phyloP scores from a whole-genome alignment of 2,329 filamentous ascomycete species.

The Trichoderma atrobrunneum region DNA sequence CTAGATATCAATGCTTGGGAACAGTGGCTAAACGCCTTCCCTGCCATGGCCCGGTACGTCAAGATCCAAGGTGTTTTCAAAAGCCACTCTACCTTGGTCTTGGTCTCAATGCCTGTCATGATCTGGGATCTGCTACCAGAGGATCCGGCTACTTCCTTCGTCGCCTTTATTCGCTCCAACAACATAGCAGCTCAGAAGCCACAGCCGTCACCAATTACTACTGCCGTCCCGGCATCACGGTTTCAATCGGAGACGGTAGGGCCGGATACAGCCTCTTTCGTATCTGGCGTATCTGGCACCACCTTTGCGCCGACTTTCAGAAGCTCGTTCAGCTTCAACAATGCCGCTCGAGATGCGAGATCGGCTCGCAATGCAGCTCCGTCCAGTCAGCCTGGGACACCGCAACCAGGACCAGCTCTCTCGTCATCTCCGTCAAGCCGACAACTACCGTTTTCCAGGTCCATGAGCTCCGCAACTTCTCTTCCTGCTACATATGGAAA shows the following conservation, averaged over 20 bases:
- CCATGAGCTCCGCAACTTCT: slow-evolving; percentile 28
- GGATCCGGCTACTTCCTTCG: slow-evolving; percentile 54
- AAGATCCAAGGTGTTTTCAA: slow-evolving; percentile 61
- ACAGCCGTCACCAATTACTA: slow-evolving; percentile 24
- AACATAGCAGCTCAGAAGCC: slow-evolving; percentile 44
- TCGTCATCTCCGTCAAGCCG: slow-evolving; percentile 26
- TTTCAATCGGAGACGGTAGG: slow-evolving; percentile 24
- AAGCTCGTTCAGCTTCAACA: background rate
- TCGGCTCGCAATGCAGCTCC: slow-evolving; percentile 18
- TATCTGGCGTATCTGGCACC: slow-evolving; percentile 35
- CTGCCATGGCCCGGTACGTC: slow-evolving; percentile 57
- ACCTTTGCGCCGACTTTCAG: slow-evolving; percentile 31
- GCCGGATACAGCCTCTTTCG: slow-evolving; percentile 30
- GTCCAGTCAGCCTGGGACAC: slow-evolving; percentile 25
- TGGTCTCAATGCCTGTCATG: slow-evolving; percentile 58
- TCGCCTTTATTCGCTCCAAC: slow-evolving; percentile 59
- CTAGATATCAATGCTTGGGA: slow-evolving; percentile 59
- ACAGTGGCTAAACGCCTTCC: slow-evolving; percentile 54
- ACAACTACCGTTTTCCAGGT: slow-evolving; percentile 22
- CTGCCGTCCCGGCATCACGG: slow-evolving; percentile 26
- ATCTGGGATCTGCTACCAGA: slow-evolving; percentile 60
- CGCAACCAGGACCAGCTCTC: slow-evolving; percentile 20
- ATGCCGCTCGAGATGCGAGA: background rate
- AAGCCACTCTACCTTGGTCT: slow-evolving; percentile 57
- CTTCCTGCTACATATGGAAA: slow-evolving; percentile 25